These are phyloP conservation scores for Hemileccinum hortonii DNA, from an alignment of 1,284 basidiomycete species.

Conservation along the genomic window DNA sequence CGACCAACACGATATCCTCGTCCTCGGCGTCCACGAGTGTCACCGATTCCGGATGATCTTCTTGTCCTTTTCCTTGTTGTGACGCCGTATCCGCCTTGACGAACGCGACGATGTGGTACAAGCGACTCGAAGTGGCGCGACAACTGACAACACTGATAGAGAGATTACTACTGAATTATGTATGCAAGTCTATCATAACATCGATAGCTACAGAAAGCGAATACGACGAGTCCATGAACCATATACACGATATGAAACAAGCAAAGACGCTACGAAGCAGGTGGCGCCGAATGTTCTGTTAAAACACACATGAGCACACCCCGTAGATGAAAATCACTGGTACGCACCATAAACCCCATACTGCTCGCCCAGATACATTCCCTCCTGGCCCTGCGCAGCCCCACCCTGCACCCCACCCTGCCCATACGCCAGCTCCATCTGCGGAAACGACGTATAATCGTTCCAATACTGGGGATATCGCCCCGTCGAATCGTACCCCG, in stretches of 20 bases:
- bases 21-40: neutral
- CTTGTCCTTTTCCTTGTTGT: conserved; percentile 2
- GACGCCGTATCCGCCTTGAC: conserved; percentile 17
- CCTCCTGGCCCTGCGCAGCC: conserved; percentile 18
- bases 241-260: neutral
- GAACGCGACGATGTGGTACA: too few species aligned
- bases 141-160: conserved; percentile 15
- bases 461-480: conserved; percentile 60
- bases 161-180: neutral
- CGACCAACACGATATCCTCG: too few species aligned
- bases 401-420: conserved; percentile 2
- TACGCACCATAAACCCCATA: conserved; percentile 31
- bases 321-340: too few species aligned
- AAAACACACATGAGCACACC: neutral
- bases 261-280: conserved; percentile 12
- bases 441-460: conserved; percentile 57
- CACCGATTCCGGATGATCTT: too few species aligned
- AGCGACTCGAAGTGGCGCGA: conserved; percentile 24
- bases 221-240: too few species aligned
- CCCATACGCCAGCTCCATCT: conserved; percentile 49
- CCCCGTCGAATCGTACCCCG: conserved; percentile 20
- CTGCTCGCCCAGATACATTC: conserved; percentile 22
- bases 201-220: neutral
- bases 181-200: neutral
- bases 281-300: conserved; percentile 17